Base-by-base conservation (phyloP, 2,329 filamentous ascomycete genomes). In the Alternaria sp. region DNA sequence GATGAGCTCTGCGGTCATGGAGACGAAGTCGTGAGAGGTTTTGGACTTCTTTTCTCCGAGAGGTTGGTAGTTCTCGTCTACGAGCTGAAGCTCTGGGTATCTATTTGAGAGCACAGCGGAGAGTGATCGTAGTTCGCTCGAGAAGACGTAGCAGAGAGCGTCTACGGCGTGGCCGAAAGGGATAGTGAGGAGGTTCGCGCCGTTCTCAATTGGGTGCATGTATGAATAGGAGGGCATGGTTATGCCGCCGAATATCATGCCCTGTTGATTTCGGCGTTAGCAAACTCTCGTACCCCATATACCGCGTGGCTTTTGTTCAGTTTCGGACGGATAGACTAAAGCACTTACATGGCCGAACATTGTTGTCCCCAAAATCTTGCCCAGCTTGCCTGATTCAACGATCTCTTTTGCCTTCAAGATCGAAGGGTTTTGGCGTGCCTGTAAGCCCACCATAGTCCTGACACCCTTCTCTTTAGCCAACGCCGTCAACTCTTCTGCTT, bases 391-490 rank as follows among this genome's bases (percentile, higher is more conserved):
- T 2, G 74, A 74, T 1, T 76, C 69, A 5, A 87, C 61, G 5
- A 85, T 70, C 15, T 82, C 71, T 58, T 81, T 83, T 10, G 85
- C 60, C 59, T 82, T 84, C 4, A 73, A 15, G 3, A 83, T 67
- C 0, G 80, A 66, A 4, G 83, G 83, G 54, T 73, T 74, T 3
- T 81, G 77, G 6, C 82, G 76, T 3, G 78, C 83, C 69, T 87
- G 85, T 5, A 85, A 61, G 3, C 85, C 85, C 3, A 86, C 78
- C 23, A 84, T 74, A 0, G 83, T 86, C 51, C 75, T 78, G 11
- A 82, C 76, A 1, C 79, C 78, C 26, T 81, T 81, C 21, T 73
- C 57, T 47, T 79, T 75, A 0, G 84, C 84, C 10, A 85, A 62
- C 1, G 70, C 68, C 0, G 76, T 69, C 19, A 87, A 72, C 63